Evolutionary conservation across 768 basidiomycete genomes (phyloP).

Genomic region (Naganishia kalamii): DNA sequence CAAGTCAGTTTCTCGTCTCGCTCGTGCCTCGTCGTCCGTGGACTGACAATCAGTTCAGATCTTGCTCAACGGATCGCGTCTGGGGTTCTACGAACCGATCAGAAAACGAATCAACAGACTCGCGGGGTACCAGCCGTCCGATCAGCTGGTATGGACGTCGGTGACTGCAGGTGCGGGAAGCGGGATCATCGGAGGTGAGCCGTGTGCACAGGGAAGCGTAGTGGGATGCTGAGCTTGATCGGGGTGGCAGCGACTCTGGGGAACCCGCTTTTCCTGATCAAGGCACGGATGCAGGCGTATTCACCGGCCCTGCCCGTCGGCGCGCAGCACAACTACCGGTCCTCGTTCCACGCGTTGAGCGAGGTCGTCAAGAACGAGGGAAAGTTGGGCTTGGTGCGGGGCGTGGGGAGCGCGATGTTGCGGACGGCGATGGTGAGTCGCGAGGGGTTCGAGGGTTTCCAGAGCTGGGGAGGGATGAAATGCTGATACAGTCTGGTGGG

Average conservation of each 20-base stretch:
- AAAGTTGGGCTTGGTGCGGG: conserved; percentile 71
- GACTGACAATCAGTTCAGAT: conserved; percentile 58
- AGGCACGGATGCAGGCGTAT: conserved; percentile 98
- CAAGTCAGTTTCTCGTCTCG: conserved; percentile 56
- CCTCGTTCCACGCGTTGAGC: conserved; percentile 68
- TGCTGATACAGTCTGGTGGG: background rate
- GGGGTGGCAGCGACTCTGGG: conserved; percentile 36
- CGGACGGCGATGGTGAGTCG: conserved; percentile 73
- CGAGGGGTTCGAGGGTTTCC: background rate
- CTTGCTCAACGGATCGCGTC: conserved; percentile 80
- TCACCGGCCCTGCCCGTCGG: conserved; percentile 91
- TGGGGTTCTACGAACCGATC: conserved; percentile 91
- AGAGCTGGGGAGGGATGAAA: background rate
- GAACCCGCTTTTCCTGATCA: conserved; percentile 66
- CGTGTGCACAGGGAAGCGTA: background rate
- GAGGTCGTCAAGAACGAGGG: conserved; percentile 75
- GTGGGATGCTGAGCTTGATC: background rate
- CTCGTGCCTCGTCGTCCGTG: too few species aligned
- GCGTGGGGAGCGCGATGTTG: conserved; percentile 86
- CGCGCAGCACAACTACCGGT: conserved; percentile 85
- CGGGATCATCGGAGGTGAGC: conserved; percentile 79
- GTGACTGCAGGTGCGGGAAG: conserved; percentile 79
- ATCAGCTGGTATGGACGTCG: conserved; percentile 69
- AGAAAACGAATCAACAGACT: conserved; percentile 63
- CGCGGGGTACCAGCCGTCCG: conserved; percentile 59